A percentile compares a stretch with the other conserved stretches of the same genome.
phyloP scores from a whole-genome alignment of 768 basidiomycete species.

The Agrocybe chaxingu region DNA sequence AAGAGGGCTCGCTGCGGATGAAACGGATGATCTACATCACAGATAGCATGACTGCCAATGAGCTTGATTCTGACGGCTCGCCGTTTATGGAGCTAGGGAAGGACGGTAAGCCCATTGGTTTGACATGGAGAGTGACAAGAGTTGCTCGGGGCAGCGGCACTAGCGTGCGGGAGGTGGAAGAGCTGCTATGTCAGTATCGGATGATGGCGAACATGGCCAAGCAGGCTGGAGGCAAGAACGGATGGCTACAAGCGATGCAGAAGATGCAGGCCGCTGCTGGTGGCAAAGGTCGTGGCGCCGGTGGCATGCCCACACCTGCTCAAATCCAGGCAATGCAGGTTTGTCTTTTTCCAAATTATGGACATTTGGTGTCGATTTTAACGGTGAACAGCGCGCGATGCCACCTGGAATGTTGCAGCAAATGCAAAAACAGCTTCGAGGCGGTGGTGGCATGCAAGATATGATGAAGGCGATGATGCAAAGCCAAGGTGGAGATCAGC shows the following conservation, averaged over 20 bases:
- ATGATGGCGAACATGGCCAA: slow-evolving; percentile 99
- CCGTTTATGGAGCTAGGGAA: slow-evolving; percentile 84
- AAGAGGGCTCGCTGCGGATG: slow-evolving; percentile 86
- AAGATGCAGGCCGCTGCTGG: slow-evolving; percentile 89
- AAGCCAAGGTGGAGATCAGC: slow-evolving; percentile 84
- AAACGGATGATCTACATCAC: slow-evolving; percentile 99
- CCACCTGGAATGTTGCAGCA: slow-evolving; percentile 95
- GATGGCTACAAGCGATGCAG: slow-evolving; percentile 88
- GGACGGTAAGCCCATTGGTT: slow-evolving; percentile 78
- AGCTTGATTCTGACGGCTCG: slow-evolving; percentile 93
- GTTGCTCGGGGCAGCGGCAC: slow-evolving; percentile 95
- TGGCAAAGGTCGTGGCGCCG: slow-evolving; percentile 81
- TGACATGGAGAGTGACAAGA: slow-evolving; percentile 87
- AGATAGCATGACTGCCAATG: slow-evolving; percentile 91
- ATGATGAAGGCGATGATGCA: slow-evolving; percentile 99
- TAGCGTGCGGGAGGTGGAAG: slow-evolving; percentile 96
- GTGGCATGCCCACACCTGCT: slow-evolving; percentile 87
- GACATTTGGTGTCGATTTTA: neutral
- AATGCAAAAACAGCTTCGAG: slow-evolving; percentile 78
- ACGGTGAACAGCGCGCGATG: slow-evolving; percentile 66
- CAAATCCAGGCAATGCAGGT: slow-evolving; percentile 96
- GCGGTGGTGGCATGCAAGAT: slow-evolving; percentile 90
- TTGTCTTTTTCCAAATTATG: slow-evolving; percentile 16
- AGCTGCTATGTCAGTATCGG: slow-evolving; percentile 91
- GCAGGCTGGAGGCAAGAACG: slow-evolving; percentile 96